Percentiles rank a stretch among this genome's conserved stretches.
phyloP scores from a whole-genome alignment of 768 basidiomycete genomes.

The Tylopilus cervinicoccineus region DNA sequence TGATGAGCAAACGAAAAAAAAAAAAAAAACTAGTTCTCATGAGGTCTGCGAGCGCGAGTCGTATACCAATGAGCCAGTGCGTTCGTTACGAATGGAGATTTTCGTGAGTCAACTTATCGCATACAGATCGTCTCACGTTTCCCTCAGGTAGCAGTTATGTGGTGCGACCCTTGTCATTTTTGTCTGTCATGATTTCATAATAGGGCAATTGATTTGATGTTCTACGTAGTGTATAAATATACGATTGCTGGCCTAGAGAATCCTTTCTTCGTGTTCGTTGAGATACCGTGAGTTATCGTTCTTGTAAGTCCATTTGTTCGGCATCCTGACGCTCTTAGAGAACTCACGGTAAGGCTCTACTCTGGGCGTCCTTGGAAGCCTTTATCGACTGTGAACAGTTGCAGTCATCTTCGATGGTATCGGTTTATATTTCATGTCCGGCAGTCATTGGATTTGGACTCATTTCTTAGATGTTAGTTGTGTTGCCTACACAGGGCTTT shows the following conservation, averaged over 20 bases:
- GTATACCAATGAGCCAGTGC: too few relatives aligned
- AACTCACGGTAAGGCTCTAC: conserved; percentile 7
- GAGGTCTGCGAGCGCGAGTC: too few relatives aligned
- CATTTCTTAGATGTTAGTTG: background rate
- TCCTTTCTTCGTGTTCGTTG: background rate
- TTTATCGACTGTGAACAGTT: too few relatives aligned
- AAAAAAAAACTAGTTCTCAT: too few relatives aligned
- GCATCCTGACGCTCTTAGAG: background rate
- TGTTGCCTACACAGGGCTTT: conserved; percentile 2
- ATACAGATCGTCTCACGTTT: background rate
- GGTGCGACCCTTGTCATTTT: background rate
- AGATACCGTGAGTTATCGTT: background rate
- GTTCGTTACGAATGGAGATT: background rate
- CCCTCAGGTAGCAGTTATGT: conserved; percentile 8
- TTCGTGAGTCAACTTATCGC: background rate
- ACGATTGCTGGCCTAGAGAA: background rate
- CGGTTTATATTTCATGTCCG: too few relatives aligned
- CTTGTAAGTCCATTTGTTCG: too few relatives aligned
- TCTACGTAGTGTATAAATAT: conserved; percentile 8
- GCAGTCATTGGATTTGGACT: background rate
- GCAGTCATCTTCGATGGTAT: conserved; percentile 2
- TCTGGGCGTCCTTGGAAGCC: background rate
- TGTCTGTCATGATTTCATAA: background rate
- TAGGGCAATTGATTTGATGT: conserved; percentile 7
- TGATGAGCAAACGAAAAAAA: too few relatives aligned